Evolutionary conservation across 2,329 filamentous ascomycete genomes (phyloP).

Genomic region (Colletotrichum sp.): DNA sequence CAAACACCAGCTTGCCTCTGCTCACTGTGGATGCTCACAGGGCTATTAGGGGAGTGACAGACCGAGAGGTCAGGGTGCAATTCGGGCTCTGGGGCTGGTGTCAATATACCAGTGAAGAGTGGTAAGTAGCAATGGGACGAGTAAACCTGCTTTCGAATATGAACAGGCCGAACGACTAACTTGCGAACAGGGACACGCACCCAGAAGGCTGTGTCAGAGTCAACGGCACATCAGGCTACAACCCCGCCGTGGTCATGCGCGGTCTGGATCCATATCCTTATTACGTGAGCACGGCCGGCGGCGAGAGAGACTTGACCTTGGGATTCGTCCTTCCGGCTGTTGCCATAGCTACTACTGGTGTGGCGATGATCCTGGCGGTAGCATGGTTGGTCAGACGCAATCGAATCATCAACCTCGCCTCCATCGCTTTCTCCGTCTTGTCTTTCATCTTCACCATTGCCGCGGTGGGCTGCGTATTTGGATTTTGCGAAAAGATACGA

Average conservation of each 20-base stretch:
- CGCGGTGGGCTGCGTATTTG: background rate
- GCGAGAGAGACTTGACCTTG: background rate
- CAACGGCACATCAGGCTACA: background rate
- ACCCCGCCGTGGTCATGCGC: background rate
- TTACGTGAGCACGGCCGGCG: background rate
- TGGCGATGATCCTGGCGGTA: background rate
- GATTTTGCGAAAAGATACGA: background rate
- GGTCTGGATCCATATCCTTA: background rate
- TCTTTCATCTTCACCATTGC: background rate
- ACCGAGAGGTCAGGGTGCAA: background rate
- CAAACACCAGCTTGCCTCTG: background rate
- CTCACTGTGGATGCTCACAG: background rate
- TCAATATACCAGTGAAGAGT: background rate
- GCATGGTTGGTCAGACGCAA: background rate
- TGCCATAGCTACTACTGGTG: background rate
- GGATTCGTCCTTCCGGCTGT: background rate
- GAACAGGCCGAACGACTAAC: too few relatives aligned
- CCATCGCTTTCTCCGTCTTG: background rate
- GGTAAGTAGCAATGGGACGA: background rate
- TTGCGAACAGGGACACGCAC: too few relatives aligned
- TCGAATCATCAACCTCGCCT: background rate
- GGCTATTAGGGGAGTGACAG: background rate
- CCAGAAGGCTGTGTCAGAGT: background rate
- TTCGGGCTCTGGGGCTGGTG: background rate
- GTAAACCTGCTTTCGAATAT: background rate